Base-by-base conservation (phyloP, 2,329 filamentous ascomycete species). In the Fusarium miscanthi region DNA sequence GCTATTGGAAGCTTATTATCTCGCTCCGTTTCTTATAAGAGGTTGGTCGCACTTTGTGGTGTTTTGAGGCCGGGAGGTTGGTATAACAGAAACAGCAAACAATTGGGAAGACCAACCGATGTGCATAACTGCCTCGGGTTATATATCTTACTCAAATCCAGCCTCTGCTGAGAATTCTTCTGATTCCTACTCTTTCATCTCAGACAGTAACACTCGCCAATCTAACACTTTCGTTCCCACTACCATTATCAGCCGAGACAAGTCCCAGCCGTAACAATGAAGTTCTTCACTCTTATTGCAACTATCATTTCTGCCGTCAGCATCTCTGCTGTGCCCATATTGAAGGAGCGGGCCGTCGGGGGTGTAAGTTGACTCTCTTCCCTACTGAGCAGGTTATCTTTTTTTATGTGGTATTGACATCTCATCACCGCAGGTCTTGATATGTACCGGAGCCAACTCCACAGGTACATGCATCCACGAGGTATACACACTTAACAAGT, bases 391-490 rank as follows among this genome's bases (percentile, higher is more conserved):
- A 43, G 27, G 9, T 14, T 17, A 40, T 51, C 5, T 13, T 27
- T 42, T 23, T 42, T 31, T 49, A 27, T 25, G 35, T 30, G 40
- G 27, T 42, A 46, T 63, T 74, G 51, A 68, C 54, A 38, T 31
- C 14, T 21, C 12, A n/a, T 40, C 21, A 5, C 25, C 49, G 13
- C 63, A 88, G 86, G 66, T 88, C 69, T 82, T 87, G 66, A 79
- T 87, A 59, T 88, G 87, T 81, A 85, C 82, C 33, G 86, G 86
- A 31, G 80, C 82, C 76, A 85, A 87, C 74, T 83, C 83, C 25
- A 87, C 86, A 4, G 86, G 85, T 38, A 72, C 74, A 14, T 89
- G 87, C 80, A 72, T 77, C 51, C 80, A 87, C 74, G 66, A 79
- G 27, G 81, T 84, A 48, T 86, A 85, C 76, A 53, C 81, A 17